Conservation (phyloP, 306 rosid genomes). For the Vicia villosa region DNA sequence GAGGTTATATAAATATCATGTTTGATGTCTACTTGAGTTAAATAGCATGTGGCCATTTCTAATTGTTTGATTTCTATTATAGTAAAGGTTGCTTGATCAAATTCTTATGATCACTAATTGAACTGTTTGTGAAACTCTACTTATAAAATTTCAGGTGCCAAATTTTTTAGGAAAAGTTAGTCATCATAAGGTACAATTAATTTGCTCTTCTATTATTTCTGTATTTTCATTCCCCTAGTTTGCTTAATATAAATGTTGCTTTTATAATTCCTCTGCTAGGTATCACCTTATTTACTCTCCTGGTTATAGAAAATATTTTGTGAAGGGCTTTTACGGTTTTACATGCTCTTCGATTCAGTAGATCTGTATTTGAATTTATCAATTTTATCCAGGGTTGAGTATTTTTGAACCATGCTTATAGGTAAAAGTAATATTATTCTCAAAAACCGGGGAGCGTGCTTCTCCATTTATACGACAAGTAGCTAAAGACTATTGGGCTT, state of each 20-base stretch:
- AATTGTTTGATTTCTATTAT: neutral
- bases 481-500: conserved; percentile 71
- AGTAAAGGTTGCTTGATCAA: neutral
- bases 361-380: conserved; percentile 25
- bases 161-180: conserved; percentile 68
- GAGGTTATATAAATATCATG: neutral
- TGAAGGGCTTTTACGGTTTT: neutral
- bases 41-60: neutral
- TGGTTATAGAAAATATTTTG: neutral
- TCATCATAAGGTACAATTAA: conserved; percentile 67
- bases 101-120: conserved; percentile 21
- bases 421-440: conserved; percentile 85
- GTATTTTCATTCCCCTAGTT: conserved; percentile 5
- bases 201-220: conserved; percentile 32
- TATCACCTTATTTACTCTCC: neutral
- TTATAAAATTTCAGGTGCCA: conserved; percentile 67
- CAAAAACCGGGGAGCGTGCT: conserved; percentile 83
- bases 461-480: conserved; percentile 76
- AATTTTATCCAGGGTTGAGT: conserved; percentile 29
- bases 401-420: conserved; percentile 40
- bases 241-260: conserved; percentile 8
- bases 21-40: neutral
- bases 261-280: conserved; percentile 6
- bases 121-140: conserved; percentile 24
- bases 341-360: conserved; percentile 21